Evolutionary conservation across 805 yeast genomes (phyloP).

Genomic region (Suhomyces tanzawaensis): DNA sequence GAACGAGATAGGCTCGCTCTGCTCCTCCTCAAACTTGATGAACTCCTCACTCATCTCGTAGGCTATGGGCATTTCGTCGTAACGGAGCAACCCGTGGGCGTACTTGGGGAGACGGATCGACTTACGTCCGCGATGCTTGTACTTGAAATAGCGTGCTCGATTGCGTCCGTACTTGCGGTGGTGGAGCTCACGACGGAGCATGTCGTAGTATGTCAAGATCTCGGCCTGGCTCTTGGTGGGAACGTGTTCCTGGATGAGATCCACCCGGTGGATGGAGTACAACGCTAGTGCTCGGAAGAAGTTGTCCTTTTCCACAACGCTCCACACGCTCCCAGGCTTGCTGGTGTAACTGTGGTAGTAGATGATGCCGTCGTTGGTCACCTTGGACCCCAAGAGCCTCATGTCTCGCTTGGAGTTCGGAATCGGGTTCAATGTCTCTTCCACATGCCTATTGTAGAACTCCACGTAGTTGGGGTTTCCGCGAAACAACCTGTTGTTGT

Average conservation of each 20-base stretch:
- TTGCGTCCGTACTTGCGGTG: conserved; percentile 2
- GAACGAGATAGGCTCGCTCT: conserved; percentile 22
- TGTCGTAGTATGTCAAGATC: conserved; percentile 43
- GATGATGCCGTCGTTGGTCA: conserved; percentile 15
- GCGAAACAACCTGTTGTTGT: conserved; percentile 15
- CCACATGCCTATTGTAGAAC: conserved; percentile 29
- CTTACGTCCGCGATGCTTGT: conserved; percentile 8
- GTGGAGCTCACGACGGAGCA: conserved; percentile 29
- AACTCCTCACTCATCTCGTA: conserved; percentile 48
- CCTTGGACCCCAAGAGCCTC: background rate
- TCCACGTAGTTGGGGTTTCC: conserved; percentile 29
- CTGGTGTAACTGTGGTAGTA: conserved; percentile 7
- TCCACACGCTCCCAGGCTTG: conserved; percentile 45
- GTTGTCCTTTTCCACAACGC: conserved; percentile 44
- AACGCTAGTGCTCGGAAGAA: conserved; percentile 52
- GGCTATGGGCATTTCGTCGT: conserved; percentile 50
- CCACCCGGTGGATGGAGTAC: conserved; percentile 47
- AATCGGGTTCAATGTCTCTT: conserved; percentile 15
- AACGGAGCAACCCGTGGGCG: conserved; percentile 25
- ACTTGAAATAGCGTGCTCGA: conserved; percentile 3
- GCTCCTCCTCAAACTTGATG: conserved; percentile 44
- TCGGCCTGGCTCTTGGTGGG: conserved; percentile 44
- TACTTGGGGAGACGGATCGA: conserved; percentile 8
- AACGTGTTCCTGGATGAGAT: conserved; percentile 36
- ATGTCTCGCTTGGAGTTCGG: background rate